phyloP scores from a whole-genome alignment of 352 stramenopile genomes.

The Halophytophthora polymorphica region DNA sequence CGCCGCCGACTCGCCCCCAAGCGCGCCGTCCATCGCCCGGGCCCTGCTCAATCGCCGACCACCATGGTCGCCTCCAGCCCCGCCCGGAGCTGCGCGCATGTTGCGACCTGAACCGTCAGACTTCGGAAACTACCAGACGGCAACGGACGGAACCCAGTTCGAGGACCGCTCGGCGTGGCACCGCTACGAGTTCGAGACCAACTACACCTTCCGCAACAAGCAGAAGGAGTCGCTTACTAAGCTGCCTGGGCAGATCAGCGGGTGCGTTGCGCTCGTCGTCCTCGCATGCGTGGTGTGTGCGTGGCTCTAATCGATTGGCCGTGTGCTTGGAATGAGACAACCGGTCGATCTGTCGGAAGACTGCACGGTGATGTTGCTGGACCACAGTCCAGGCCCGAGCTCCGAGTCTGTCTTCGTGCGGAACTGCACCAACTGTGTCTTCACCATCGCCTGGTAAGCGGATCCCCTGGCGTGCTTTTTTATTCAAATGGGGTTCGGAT shows the following conservation, averaged over 20 bases:
- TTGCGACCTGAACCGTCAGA: too few species aligned
- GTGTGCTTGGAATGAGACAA: slow-evolving; percentile 36
- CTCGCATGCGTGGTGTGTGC: too few species aligned
- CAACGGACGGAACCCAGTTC: slow-evolving; percentile 88
- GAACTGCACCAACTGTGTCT: slow-evolving; percentile 88
- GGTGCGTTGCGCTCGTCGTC: slow-evolving; percentile 19
- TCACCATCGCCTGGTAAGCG: slow-evolving; percentile 83
- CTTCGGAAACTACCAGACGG: too few species aligned
- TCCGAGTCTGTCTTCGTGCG: slow-evolving; percentile 90
- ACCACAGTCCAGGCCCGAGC: slow-evolving; percentile 70
- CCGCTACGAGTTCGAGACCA: slow-evolving; percentile 90
- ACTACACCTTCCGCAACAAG: slow-evolving; percentile 91
- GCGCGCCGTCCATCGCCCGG: neutral
- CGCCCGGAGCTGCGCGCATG: too few species aligned
- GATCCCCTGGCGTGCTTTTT: neutral
- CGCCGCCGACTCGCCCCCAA: neutral
- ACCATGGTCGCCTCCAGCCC: too few species aligned
- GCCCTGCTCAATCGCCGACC: too few species aligned
- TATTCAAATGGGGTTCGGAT: too few species aligned
- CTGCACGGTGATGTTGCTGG: slow-evolving; percentile 82
- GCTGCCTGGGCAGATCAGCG: slow-evolving; percentile 71
- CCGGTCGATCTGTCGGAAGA: slow-evolving; percentile 84
- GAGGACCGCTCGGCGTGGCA: slow-evolving; percentile 77
- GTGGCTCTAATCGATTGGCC: neutral
- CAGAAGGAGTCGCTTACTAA: slow-evolving; percentile 77